phyloP scores from a whole-genome alignment of 495 filamentous ascomycete species.

The Chlorociboria aeruginascens region DNA sequence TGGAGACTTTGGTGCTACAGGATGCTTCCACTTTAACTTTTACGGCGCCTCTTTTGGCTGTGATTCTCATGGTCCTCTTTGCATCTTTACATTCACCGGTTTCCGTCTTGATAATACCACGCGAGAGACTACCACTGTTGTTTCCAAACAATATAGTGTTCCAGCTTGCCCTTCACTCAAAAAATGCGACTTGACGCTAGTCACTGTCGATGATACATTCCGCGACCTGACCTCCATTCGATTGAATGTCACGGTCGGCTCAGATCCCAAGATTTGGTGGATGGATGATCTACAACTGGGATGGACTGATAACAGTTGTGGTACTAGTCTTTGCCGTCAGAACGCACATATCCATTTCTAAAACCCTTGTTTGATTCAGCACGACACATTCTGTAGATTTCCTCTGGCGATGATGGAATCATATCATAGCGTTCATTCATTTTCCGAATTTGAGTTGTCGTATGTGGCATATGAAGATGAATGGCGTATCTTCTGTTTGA shows the following conservation, averaged over 20 bases:
- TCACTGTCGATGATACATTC: constrained; percentile 9
- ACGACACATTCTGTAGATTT: neutral
- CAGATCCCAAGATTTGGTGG: constrained; percentile 17
- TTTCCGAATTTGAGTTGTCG: neutral
- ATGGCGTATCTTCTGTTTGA: too few species aligned
- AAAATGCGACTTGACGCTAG: constrained; percentile 9
- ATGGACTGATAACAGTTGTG: constrained; percentile 18
- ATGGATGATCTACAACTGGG: constrained; percentile 18
- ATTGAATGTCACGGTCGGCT: constrained; percentile 15
- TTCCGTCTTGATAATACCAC: constrained; percentile 4
- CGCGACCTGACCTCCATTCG: constrained; percentile 10
- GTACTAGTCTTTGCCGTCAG: constrained; percentile 11
- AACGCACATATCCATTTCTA: constrained; percentile 12
- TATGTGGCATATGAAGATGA: neutral
- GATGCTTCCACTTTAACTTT: constrained; percentile 19
- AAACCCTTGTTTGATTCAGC: neutral
- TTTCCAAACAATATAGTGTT: constrained; percentile 1
- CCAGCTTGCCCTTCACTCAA: constrained; percentile 11
- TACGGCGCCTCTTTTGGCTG: constrained; percentile 19
- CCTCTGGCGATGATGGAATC: neutral
- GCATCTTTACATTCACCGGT: constrained; percentile 16
- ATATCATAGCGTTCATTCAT: neutral
- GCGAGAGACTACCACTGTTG: neutral
- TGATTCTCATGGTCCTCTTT: constrained; percentile 14
- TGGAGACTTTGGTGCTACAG: constrained; percentile 14